Conservation (phyloP, 352 stramenopile genomes). For the Phytophthora kernoviae region DNA sequence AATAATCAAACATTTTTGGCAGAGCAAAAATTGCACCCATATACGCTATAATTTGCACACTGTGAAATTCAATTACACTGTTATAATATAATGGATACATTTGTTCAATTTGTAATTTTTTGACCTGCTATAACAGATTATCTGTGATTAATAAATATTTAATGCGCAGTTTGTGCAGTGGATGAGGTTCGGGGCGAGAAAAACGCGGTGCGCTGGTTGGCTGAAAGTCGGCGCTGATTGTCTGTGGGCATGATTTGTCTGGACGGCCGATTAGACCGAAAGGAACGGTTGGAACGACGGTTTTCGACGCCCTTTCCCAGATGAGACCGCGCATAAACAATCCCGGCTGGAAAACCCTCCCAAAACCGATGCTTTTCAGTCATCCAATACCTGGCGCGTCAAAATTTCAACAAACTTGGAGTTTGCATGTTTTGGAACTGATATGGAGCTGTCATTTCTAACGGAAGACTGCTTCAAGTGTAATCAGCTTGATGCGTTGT, state of each 20-base stretch:
- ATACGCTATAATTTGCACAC: slow-evolving; percentile 2
- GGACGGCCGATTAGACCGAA: slow-evolving; percentile 1
- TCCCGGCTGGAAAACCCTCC: neutral
- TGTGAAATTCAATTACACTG: too few species aligned
- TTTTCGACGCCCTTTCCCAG: slow-evolving; percentile 5
- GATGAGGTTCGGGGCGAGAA: neutral
- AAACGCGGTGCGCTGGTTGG: too few species aligned
- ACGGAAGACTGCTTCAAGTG: too few species aligned
- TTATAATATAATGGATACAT: slow-evolving; percentile 1
- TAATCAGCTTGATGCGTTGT: too few species aligned
- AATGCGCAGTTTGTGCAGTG: neutral
- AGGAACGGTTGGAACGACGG: slow-evolving; percentile 4
- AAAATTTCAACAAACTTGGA: neutral
- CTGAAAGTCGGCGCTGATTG: neutral
- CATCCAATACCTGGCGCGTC: too few species aligned
- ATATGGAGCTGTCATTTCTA: neutral
- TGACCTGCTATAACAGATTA: too few species aligned
- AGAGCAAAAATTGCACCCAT: slow-evolving; percentile 16
- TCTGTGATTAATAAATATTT: neutral
- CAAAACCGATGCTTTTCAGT: neutral
- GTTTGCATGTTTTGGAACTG: neutral
- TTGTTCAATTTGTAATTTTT: too few species aligned
- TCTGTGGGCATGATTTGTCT: neutral
- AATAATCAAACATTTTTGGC: slow-evolving; percentile 44
- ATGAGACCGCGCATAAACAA: slow-evolving; percentile 1